Evolutionary conservation across 495 filamentous ascomycete species (phyloP), one percentile per base, ranked within the genome.

Genomic region (Neurospora hispaniola): DNA sequence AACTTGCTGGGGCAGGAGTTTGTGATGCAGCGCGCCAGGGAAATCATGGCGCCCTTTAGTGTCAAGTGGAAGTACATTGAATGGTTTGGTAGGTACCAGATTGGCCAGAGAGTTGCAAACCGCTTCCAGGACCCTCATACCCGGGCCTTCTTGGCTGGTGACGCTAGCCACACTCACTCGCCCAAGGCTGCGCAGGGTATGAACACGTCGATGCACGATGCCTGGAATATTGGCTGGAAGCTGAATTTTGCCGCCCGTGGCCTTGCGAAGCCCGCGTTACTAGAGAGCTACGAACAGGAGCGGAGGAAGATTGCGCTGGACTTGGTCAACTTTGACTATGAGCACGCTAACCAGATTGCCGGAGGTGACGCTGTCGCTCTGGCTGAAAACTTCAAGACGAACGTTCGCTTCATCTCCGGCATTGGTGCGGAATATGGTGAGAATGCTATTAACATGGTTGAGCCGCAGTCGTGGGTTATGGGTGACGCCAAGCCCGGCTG

Each of bases 171-270:
- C 79, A 93, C 91, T 0, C 91, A 93, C 79, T 89, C 87, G 12
- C 90, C 91, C 16, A 92, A 92, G 78, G 90, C 90, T 11, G 92
- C 90, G 5, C 92, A 92, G 77, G 91, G 91, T n/a, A 91, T 91
- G 89, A 94, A 94, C 75, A 87, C 91, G 69, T 89, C 86, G 69
- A 90, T 94, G 88, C 90, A 92, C 75, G 92, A 94, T 78, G 86
- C 88, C 14, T 92, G 89, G 84, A 94, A 94, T 73, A 81, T 94
- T 6, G 89, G 86, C 12, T 94, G 92, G 92, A 94, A 94, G 77
- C 82, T 94, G 42, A 87, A 86, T 71, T 82, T 89, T 35, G 86
- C 88, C 2, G 82, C 89, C 38, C 86, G 89, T 38, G 89, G 89
- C 8, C 80, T 88, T 39, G 85, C 86, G 0, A 80, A 84, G 48